Evolutionary conservation across 139 green algal species (phyloP).

Genomic region (Volvox reticuliferus): DNA sequence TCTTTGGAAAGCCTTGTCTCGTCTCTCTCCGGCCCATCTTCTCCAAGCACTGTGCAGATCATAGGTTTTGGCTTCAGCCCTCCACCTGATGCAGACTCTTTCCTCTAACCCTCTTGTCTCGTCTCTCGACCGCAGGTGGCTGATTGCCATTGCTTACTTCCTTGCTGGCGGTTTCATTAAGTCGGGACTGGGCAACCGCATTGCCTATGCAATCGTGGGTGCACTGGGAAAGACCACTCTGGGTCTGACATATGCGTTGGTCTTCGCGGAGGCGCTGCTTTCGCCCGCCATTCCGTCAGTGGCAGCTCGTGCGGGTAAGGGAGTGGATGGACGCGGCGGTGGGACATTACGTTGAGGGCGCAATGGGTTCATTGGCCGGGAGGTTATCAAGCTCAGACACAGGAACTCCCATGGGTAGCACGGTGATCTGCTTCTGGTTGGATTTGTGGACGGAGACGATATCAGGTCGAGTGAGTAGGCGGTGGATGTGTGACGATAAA

Average conservation of each 20-base stretch:
- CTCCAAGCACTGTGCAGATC: too few species aligned
- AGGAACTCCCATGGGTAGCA: too few species aligned
- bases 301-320: constrained; percentile 82
- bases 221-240: constrained; percentile 98
- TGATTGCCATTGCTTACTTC: constrained; percentile 99
- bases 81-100: background rate
- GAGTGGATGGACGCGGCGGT: background rate
- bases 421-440: too few species aligned
- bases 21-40: too few species aligned
- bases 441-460: too few species aligned
- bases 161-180: constrained; percentile 99
- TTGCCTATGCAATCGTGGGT: constrained; percentile 96
- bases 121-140: constrained; percentile 63
- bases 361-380: too few species aligned
- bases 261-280: constrained; percentile 95
- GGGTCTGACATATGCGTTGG: constrained; percentile 96
- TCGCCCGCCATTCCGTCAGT: constrained; percentile 98
- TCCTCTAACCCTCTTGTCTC: background rate
- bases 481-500: too few species aligned
- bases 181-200: constrained; percentile 95
- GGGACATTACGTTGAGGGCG: too few species aligned
- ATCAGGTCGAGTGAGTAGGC: too few species aligned
- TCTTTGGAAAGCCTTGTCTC: too few species aligned
- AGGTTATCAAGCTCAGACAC: too few species aligned
- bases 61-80: background rate